Base-by-base conservation (phyloP, 257 asterid species). In the Ocimum tenuiflorum region DNA sequence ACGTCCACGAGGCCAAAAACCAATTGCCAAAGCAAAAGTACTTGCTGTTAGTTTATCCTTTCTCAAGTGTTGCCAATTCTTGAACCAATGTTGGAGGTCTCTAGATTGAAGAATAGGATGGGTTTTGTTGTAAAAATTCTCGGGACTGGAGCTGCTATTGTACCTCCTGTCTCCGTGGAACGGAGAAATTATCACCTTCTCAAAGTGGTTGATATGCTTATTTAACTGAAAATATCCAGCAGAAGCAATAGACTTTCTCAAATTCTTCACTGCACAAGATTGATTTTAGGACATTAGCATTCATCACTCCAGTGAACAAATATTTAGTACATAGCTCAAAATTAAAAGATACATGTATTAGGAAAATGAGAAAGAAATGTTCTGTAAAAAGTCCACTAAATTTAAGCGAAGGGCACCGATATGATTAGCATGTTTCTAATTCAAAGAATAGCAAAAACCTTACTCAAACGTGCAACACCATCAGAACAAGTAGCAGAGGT, bases 51-150 rank as follows among this genome's bases (percentile, higher is more conserved):
- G 80, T 73, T 80, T 91, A 78, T 80, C 58, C 80, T 66, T 83
- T 78, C 98, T 85, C 77, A 82, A 55, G 67, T 86, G 80, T 73
- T 83, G 95, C 98, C 96, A 88, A 70, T 88, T 86, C 82, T 91
- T 91, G 87, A 82, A 88, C 94, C 88, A 74, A 68, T 91, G 91
- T 71, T 79, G 90, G 53, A 86, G 72, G 18, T 76, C 63, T 4
- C 42, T 45, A 11, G 82, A 11, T 67, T 31, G 79, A 70, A 81
- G 79, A 69, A 81, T 48, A 46, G 83, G 75, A 70, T 86, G 75
- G 58, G 31, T 43, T 50, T 75, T 63, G 23, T 29, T 12, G 22
- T 47, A 69, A 4, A 46, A 36, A 42, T 17, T 19, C 50, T 52
- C 69, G 15, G 51, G 74, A 51, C 47, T 27, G 14, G 68, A 2